A percentile compares a stretch with the other conserved stretches of the same genome.
phyloP scores from a whole-genome alignment of 495 filamentous ascomycete genomes.

The Aspergillus baeticus region DNA sequence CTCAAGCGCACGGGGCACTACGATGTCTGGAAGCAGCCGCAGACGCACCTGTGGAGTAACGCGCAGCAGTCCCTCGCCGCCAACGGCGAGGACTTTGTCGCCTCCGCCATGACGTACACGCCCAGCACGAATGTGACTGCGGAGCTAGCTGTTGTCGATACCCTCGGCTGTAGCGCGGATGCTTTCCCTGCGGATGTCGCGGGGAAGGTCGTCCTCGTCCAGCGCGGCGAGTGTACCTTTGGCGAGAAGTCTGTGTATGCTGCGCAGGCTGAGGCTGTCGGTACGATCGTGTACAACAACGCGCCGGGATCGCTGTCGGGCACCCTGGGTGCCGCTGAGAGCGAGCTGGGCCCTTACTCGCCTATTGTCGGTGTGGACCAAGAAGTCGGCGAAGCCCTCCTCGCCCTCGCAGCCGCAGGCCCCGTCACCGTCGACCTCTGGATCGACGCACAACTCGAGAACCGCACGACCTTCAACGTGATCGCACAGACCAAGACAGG shows the following conservation, averaged over 20 bases:
- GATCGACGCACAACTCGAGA: constrained; percentile 42
- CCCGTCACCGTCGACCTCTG: constrained; percentile 25
- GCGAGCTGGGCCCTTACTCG: constrained; percentile 45
- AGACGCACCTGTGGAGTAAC: constrained; percentile 39
- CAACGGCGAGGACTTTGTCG: constrained; percentile 25
- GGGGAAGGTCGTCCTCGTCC: constrained; percentile 61
- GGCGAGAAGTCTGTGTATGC: constrained; percentile 58
- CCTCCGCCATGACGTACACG: constrained; percentile 43
- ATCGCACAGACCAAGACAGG: constrained; percentile 65
- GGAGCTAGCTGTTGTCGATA: constrained; percentile 46
- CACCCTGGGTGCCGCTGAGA: constrained; percentile 54
- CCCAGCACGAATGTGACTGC: constrained; percentile 46
- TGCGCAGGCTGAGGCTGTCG: constrained; percentile 57
- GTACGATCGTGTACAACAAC: constrained; percentile 67
- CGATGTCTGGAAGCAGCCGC: constrained; percentile 57
- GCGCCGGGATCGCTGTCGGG: constrained; percentile 46
- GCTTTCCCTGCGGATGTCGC: constrained; percentile 56
- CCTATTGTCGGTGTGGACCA: constrained; percentile 54
- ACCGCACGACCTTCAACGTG: constrained; percentile 61
- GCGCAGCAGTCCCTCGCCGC: constrained; percentile 28
- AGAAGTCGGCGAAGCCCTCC: constrained; percentile 49
- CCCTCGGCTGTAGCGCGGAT: constrained; percentile 54
- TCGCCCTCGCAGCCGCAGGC: constrained; percentile 38
- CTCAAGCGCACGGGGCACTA: constrained; percentile 56
- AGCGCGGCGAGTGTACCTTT: constrained; percentile 62